Base-by-base conservation (phyloP, 73 alveolate genomes). In the Effrenium voratum region DNA sequence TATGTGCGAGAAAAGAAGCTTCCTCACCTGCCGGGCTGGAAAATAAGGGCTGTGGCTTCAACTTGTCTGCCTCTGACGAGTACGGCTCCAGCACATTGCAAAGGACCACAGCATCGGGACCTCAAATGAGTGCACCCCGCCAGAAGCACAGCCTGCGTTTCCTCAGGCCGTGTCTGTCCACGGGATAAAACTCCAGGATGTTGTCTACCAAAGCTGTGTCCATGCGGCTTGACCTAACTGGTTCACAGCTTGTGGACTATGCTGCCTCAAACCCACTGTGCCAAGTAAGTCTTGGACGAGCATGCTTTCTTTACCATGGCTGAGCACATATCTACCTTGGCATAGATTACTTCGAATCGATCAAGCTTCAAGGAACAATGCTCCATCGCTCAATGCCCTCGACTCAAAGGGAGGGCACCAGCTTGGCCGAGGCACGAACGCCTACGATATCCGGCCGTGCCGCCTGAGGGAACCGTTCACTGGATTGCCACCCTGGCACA, bases 91-190 rank as follows among this genome's bases (percentile, higher is more conserved):
- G 43, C 66, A 90, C 97, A 47, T 90, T 90, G 75, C 88, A 46
- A 68, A 90, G 97, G 73, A 90, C 97, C n/a, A 90, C 97, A 1
- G 97, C 76, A 22, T 90, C 97, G 45, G 97, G 97, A 50, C 88
- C 97, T 90, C 34, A 43, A 24, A 28, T 28, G 45, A 45, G 43
- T 13, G 24, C 32, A 45, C 34, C 15, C 6, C 75, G 16, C 40
- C 75, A 10, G 40, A 10, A 36, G 75, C 15, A 60, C 34, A 22
- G 15, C 26, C 16, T 80, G 46, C 57, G 8, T n/a, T 30, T 36
- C 19, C 47, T 43, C 49, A 47, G 87, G 40, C 68, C 30, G 22
- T 49, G 13, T 30, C 97, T 90, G 26, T 46, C 41, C 15, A 73
- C 43, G 22, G 97, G 97, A 47, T 68, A 90, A 43, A 68, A 90